phyloP scores from a whole-genome alignment of 2,329 filamentous ascomycete genomes.

The Cercospora berteroae region DNA sequence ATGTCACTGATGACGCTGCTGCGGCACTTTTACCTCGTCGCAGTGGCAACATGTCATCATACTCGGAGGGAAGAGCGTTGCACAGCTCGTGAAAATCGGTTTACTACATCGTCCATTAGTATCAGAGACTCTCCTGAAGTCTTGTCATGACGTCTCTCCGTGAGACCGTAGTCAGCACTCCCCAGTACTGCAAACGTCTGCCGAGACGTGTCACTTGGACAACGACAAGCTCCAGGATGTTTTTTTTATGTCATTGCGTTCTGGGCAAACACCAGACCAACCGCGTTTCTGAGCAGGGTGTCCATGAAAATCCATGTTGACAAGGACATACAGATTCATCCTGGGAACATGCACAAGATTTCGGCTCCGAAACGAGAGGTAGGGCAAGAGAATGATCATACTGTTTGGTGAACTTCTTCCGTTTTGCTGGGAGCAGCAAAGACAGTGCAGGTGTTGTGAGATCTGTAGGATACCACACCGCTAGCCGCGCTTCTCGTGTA shows the following conservation, averaged over 20 bases:
- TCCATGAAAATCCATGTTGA: not conserved
- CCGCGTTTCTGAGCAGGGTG: not conserved
- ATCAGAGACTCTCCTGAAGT: not conserved
- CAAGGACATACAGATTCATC: not conserved
- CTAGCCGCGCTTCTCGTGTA: not conserved
- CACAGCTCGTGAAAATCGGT: not conserved
- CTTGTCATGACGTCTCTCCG: not conserved
- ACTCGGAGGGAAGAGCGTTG: not conserved
- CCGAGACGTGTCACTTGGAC: not conserved
- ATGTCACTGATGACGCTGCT: not conserved
- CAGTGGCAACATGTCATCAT: not conserved
- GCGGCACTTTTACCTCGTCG: not conserved
- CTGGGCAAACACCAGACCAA: conserved; percentile 3
- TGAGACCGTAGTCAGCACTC: not conserved
- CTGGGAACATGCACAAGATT: not conserved
- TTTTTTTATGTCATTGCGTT: not conserved
- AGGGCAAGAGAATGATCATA: not conserved
- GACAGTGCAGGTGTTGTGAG: not conserved
- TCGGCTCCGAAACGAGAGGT: not conserved
- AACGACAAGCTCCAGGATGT: not conserved
- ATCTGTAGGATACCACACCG: conserved; percentile 2
- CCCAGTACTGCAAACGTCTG: not conserved
- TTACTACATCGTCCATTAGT: not conserved
- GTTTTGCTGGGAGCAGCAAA: not conserved
- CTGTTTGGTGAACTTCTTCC: not conserved